A percentile compares a stretch with the other conserved stretches of the same genome.
Evolutionary conservation across 495 filamentous ascomycete genomes (phyloP).

Genomic region (Talaromyces wortmannii): DNA sequence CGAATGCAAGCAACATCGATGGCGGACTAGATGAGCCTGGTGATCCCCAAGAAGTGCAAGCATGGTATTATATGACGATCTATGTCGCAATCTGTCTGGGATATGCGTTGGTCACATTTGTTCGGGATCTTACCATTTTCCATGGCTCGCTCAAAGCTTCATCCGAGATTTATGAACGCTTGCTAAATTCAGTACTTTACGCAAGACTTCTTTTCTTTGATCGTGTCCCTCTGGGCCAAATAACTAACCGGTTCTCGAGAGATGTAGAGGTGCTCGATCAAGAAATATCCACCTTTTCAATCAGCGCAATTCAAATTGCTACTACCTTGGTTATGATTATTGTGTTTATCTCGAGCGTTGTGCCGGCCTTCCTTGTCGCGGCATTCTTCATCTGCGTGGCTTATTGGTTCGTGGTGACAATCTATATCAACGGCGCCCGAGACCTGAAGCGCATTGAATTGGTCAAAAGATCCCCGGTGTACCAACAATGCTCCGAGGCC

Average conservation of each 20-base stretch:
- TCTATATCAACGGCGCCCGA: slow-evolving; percentile 84
- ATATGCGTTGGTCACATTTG: slow-evolving; percentile 47
- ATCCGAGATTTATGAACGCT: slow-evolving; percentile 51
- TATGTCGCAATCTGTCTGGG: slow-evolving; percentile 56
- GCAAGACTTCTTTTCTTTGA: slow-evolving; percentile 71
- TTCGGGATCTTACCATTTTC: slow-evolving; percentile 51
- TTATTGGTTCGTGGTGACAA: slow-evolving; percentile 74
- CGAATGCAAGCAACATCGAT: slow-evolving; percentile 30
- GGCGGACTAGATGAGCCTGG: slow-evolving; percentile 45
- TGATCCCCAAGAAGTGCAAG: too few species aligned
- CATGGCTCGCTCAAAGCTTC: slow-evolving; percentile 55
- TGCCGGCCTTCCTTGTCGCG: slow-evolving; percentile 83
- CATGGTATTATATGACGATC: slow-evolving; percentile 18
- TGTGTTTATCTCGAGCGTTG: slow-evolving; percentile 83
- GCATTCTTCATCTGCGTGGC: slow-evolving; percentile 77
- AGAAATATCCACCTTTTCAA: slow-evolving; percentile 88
- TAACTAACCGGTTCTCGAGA: slow-evolving; percentile 68
- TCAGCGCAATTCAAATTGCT: slow-evolving; percentile 59
- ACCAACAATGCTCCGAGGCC: slow-evolving; percentile 97
- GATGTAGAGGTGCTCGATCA: slow-evolving; percentile 77
- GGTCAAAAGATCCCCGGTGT: slow-evolving; percentile 77
- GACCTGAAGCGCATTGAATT: slow-evolving; percentile 72
- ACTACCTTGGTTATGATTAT: slow-evolving; percentile 80
- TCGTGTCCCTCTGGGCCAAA: slow-evolving; percentile 67
- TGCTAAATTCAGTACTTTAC: slow-evolving; percentile 57